Base-by-base conservation (phyloP, 352 stramenopile genomes). In the Halophytophthora batemanensis region DNA sequence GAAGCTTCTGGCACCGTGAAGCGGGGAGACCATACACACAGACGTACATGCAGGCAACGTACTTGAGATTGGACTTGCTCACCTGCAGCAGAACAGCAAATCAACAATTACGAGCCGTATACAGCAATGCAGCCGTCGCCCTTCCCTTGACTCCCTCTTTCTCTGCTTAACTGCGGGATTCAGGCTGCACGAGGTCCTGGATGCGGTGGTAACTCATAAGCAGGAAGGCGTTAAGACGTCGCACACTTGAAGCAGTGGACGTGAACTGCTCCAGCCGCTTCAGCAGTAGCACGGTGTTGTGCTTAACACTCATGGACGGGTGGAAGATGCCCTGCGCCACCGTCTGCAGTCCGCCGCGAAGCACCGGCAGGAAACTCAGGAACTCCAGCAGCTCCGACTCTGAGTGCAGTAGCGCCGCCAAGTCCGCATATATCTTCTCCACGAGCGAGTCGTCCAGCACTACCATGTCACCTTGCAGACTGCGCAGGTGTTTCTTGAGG, bases 291-390 rank as follows among this genome's bases (percentile, higher is more conserved):
- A 95, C 82, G 0, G 85, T 93, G 58, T 95, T 95, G 69, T 93
- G 79, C 62, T 95, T 93, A 60, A 95, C 82, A 33, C 82, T 86
- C 52, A 93, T 93, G 2, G 78, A 92, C 21, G 81, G 53, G 55
- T 95, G 85, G 44, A 93, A 95, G 18, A 95, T 88, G 13, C 85
- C 85, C 47, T 93, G 82, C 6, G 85, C 85, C 46, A 95, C 77
- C 2, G 79, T 82, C 50, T 92, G 81, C 19, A 95, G 73, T 0
- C 85, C 85, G 10, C 82, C 85, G 15, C 82, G 75, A 7, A 86
- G 71, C n/a, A 82, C 62, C 11, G 85, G 85, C 37, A 95, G 57
- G 45, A 86, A 87, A 44, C 85, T 94, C 18, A 95, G 47, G 36
- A 95, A 90, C 48, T 95, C 85, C 43, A 89, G 81, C 1, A 95